Evolutionary conservation across 345 rosid genomes (phyloP).

Genomic region (Citrus unshiu): DNA sequence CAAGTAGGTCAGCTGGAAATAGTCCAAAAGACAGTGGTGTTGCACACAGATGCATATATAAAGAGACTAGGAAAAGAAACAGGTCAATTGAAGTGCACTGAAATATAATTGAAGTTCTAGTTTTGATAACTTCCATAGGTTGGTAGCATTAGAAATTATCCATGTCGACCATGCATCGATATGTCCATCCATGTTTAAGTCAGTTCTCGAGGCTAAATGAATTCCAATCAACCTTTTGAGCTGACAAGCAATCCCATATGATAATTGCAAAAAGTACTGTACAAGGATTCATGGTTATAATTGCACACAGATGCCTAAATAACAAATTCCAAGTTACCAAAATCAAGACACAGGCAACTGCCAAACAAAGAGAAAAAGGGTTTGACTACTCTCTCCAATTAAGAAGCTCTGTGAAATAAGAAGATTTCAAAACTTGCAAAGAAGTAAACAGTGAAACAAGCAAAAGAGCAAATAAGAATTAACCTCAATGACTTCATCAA

Average conservation of each 20-base stretch:
- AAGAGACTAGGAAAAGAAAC: neutral
- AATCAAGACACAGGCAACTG: neutral
- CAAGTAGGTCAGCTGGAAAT: neutral
- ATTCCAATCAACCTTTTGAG: neutral
- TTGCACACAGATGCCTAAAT: neutral
- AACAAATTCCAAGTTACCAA: neutral
- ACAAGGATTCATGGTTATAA: neutral
- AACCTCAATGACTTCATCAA: conserved; percentile 91
- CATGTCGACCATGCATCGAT: neutral
- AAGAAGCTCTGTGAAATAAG: neutral
- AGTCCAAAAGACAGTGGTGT: neutral
- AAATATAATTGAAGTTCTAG: neutral
- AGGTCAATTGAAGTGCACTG: neutral
- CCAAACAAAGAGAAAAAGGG: neutral
- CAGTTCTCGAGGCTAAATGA: neutral
- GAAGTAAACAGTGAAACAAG: conserved; percentile 1
- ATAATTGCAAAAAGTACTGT: neutral
- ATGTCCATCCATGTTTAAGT: neutral
- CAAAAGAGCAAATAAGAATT: conserved; percentile 12
- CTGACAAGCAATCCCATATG: neutral
- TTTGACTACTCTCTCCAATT: neutral
- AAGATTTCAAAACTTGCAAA: neutral
- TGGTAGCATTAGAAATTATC: neutral
- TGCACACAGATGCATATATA: no score
- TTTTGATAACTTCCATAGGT: neutral